These are phyloP conservation scores for Leucogyrophana mollusca DNA, from an alignment of 768 basidiomycete genomes.

Conservation along the genomic window DNA sequence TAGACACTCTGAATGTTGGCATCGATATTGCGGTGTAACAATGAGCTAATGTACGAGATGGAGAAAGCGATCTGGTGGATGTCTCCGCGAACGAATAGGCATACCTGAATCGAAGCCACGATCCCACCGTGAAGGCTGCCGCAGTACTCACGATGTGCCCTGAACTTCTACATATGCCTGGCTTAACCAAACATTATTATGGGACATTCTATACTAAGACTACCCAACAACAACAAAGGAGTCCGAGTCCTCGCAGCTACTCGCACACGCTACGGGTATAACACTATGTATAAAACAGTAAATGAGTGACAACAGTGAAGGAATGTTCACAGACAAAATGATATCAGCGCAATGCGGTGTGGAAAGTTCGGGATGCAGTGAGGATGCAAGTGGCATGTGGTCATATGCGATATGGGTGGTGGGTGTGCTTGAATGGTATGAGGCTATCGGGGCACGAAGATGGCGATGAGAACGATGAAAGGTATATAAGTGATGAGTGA, in stretches of 20 bases:
- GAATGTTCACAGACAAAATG: constrained; percentile 14
- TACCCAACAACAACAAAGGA: constrained; percentile 25
- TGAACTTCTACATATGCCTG: too few species aligned
- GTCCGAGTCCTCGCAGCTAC: constrained; percentile 6
- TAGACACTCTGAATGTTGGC: too few species aligned
- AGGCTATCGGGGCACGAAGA: constrained; percentile 48
- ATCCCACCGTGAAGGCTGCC: too few species aligned
- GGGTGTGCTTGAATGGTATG: constrained; percentile 1
- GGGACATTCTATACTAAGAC: constrained; percentile 12
- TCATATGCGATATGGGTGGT: constrained; percentile 4
- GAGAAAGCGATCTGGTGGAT: too few species aligned
- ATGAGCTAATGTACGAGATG: too few species aligned
- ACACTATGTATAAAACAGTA: constrained; percentile 24
- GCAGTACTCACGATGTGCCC: too few species aligned
- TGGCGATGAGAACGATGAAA: constrained; percentile 70
- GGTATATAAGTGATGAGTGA: constrained; percentile 77
- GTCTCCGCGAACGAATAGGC: too few species aligned
- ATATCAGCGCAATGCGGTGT: constrained; percentile 2
- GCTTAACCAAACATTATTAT: neutral
- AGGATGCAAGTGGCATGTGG: constrained; percentile 5
- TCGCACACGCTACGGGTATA: constrained; percentile 21
- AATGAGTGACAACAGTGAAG: constrained; percentile 19
- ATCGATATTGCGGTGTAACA: too few species aligned
- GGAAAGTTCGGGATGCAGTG: constrained; percentile 8
- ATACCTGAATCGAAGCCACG: too few species aligned